Percentiles rank a stretch among this genome's conserved stretches.
Conservation (phyloP, 2,329 filamentous ascomycete species). For the Venturia carpophila region DNA sequence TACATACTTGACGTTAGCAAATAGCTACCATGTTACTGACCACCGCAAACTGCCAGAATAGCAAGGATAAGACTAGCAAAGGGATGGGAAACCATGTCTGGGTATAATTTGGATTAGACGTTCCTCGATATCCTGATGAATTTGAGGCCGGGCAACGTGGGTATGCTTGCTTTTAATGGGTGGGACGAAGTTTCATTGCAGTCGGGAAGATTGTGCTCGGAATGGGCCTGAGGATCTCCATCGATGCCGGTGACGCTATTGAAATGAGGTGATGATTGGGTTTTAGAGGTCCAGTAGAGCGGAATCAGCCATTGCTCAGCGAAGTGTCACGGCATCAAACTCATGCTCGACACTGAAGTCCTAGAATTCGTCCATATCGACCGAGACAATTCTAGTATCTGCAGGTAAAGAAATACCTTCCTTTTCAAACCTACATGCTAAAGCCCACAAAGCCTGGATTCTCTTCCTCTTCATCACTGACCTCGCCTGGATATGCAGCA, state of each 20-base stretch:
- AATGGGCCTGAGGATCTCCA: not conserved
- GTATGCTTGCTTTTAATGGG: no score
- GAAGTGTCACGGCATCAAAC: not conserved
- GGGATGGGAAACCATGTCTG: no score
- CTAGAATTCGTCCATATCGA: not conserved
- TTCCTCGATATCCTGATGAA: no score
- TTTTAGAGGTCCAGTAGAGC: not conserved
- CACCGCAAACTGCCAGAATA: no score
- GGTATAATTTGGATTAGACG: no score
- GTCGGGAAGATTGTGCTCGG: no score
- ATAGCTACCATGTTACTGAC: no score
- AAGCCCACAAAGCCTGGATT: constrained; percentile 3
- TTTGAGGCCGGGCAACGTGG: no score
- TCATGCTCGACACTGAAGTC: not conserved
- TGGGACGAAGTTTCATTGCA: no score
- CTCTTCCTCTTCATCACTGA: constrained; percentile 1
- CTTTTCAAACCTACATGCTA: not conserved
- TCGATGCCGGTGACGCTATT: not conserved
- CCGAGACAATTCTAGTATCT: not conserved
- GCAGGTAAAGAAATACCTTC: not conserved
- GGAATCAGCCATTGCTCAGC: not conserved
- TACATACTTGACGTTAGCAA: no score
- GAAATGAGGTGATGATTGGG: not conserved
- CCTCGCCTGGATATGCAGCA: not conserved
- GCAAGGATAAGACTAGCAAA: no score